Percentiles rank a stretch among this genome's conserved stretches.
Evolutionary conservation across 2,329 filamentous ascomycete species (phyloP).

Genomic region (Penicillium carneum): DNA sequence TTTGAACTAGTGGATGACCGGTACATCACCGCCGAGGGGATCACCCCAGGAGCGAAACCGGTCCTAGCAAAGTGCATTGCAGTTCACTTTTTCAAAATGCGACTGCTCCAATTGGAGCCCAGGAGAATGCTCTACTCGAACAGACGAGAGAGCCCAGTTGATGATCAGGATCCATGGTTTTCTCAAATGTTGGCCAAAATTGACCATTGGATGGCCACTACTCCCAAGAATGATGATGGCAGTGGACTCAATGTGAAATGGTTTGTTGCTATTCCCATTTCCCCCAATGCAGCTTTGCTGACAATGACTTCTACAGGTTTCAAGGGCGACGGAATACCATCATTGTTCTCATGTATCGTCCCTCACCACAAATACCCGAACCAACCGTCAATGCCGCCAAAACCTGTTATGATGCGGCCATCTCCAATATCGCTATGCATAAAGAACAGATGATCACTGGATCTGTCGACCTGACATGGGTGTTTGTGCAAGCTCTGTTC

Average conservation of each 20-base stretch:
- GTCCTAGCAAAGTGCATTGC: conserved; percentile 86
- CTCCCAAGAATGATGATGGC: conserved; percentile 73
- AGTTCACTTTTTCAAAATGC: conserved; percentile 93
- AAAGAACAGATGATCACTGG: conserved; percentile 78
- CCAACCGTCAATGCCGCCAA: conserved; percentile 80
- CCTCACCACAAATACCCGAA: conserved; percentile 88
- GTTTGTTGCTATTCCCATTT: conserved; percentile 60
- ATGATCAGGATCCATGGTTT: conserved; percentile 89
- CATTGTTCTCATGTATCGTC: conserved; percentile 84
- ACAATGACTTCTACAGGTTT: conserved; percentile 57
- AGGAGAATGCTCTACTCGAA: conserved; percentile 83
- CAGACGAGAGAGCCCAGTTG: conserved; percentile 76
- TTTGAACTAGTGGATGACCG: conserved; percentile 83
- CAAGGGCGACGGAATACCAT: conserved; percentile 80
- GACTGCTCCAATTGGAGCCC: conserved; percentile 85
- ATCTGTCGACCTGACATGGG: conserved; percentile 88
- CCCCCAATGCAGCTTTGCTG: not conserved
- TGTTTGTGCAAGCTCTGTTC: conserved; percentile 87
- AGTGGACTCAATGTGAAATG: conserved; percentile 79
- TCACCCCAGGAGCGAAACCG: conserved; percentile 71
- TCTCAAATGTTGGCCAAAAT: conserved; percentile 78
- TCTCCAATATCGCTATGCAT: conserved; percentile 81
- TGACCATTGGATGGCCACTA: conserved; percentile 77
- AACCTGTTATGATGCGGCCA: conserved; percentile 82
- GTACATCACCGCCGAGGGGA: conserved; percentile 79